Conservation (phyloP, 805 yeast species). For the Teunomyces pallodes region DNA sequence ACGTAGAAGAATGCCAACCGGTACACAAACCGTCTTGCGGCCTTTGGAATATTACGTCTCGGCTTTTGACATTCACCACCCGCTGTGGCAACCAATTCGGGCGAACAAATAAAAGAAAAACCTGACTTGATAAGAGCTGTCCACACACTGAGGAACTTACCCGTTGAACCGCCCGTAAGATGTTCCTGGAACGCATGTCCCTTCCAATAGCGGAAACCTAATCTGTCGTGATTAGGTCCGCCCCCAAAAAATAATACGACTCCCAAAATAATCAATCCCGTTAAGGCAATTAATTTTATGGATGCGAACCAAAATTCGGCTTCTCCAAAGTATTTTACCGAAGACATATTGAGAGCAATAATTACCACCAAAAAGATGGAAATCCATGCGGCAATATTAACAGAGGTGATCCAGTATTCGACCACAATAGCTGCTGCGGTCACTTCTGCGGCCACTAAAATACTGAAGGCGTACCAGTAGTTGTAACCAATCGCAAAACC, state of each 20-base stretch:
- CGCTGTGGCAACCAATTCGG: conserved; percentile 54
- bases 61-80: conserved; percentile 62
- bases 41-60: conserved; percentile 59
- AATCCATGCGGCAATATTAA: conserved; percentile 40
- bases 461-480: conserved; percentile 33
- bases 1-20: conserved; percentile 43
- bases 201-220: conserved; percentile 47
- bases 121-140: conserved; percentile 27
- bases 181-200: conserved; percentile 40
- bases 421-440: conserved; percentile 43
- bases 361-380: conserved; percentile 28
- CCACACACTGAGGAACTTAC: conserved; percentile 21
- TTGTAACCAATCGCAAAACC: conserved; percentile 36
- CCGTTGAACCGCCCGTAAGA: conserved; percentile 30
- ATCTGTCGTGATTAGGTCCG: conserved; percentile 35
- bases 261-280: conserved; percentile 33
- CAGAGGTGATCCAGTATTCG: conserved; percentile 32
- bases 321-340: conserved; percentile 36
- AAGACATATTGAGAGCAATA: conserved; percentile 24
- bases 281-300: conserved; percentile 29
- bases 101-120: conserved; percentile 31
- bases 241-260: conserved; percentile 39
- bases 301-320: conserved; percentile 36
- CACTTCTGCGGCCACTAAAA: conserved; percentile 34
- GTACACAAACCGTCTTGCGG: conserved; percentile 57